A percentile compares a stretch with the other conserved stretches of the same genome.
Evolutionary conservation across 345 rosid species (phyloP).

Genomic region (Erysimum cheiranthoides): DNA sequence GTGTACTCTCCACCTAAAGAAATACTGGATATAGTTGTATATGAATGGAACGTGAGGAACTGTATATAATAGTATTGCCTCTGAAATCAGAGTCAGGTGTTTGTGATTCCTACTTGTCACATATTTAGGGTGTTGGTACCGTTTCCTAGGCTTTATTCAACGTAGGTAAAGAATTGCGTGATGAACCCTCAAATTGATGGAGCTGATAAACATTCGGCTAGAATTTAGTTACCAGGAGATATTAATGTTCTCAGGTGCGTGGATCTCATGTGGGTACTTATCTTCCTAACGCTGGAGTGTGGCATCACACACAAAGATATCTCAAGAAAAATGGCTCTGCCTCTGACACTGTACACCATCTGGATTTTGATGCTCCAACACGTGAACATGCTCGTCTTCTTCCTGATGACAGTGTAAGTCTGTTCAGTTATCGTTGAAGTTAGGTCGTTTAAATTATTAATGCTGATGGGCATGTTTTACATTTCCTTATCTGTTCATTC

Average conservation of each 20-base stretch:
- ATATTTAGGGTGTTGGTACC: slow-evolving; percentile 24
- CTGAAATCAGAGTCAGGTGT: slow-evolving; percentile 19
- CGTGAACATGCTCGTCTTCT: slow-evolving; percentile 86
- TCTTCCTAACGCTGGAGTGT: slow-evolving; percentile 92
- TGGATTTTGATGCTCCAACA: slow-evolving; percentile 99
- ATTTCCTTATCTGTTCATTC: slow-evolving; percentile 2
- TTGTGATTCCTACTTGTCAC: slow-evolving; percentile 28
- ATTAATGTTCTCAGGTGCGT: slow-evolving; percentile 61
- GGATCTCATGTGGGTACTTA: slow-evolving; percentile 97
- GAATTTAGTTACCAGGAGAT: slow-evolving; percentile 21
- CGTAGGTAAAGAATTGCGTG: slow-evolving; percentile 2
- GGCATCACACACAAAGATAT: slow-evolving; percentile 92
- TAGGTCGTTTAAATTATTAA: slow-evolving; percentile 11
- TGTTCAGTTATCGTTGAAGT: slow-evolving; percentile 26
- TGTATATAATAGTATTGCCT: slow-evolving; percentile 6
- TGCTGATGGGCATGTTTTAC: slow-evolving; percentile 24
- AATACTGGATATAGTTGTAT: slow-evolving; percentile 21
- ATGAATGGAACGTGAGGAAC: slow-evolving; percentile 18
- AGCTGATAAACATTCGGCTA: slow-evolving; percentile 1
- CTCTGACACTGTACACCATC: slow-evolving; percentile 73
- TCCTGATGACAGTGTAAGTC: slow-evolving; percentile 80
- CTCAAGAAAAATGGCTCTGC: slow-evolving; percentile 66
- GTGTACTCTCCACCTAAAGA: slow-evolving; percentile 11
- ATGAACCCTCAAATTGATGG: slow-evolving; percentile 14
- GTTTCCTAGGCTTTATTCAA: slow-evolving; percentile 25